These are phyloP conservation scores for Fusarium oxysporum DNA, from an alignment of 2,329 filamentous ascomycete genomes.

Conservation along the genomic window DNA sequence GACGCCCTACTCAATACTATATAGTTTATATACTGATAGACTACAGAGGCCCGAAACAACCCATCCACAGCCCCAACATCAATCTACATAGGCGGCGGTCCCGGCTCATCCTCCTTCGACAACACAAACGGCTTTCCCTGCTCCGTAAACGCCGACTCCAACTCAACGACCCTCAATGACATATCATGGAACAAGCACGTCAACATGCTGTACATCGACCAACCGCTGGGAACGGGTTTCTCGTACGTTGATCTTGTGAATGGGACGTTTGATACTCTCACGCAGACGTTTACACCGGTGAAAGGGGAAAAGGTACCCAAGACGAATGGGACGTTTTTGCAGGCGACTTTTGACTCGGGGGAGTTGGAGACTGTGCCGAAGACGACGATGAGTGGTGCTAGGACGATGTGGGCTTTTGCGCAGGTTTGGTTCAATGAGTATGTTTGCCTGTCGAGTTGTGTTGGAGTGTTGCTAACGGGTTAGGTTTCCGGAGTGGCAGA, in stretches of 20 bases:
- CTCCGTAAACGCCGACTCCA: slow-evolving; percentile 58
- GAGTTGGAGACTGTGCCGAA: slow-evolving; percentile 46
- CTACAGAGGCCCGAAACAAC: slow-evolving; percentile 49
- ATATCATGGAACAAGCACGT: slow-evolving; percentile 70
- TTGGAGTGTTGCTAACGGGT: too few relatives aligned
- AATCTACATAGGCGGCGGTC: slow-evolving; percentile 74
- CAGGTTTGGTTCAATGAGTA: slow-evolving; percentile 64
- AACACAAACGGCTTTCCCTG: slow-evolving; percentile 68
- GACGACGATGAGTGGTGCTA: slow-evolving; percentile 63
- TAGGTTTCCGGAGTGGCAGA: slow-evolving; percentile 66
- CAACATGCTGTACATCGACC: slow-evolving; percentile 64
- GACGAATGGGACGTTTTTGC: slow-evolving; percentile 27
- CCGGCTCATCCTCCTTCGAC: slow-evolving; percentile 69
- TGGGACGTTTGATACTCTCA: slow-evolving; percentile 64
- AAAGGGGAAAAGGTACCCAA: not conserved
- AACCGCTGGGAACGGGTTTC: slow-evolving; percentile 73
- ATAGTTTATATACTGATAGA: too few relatives aligned
- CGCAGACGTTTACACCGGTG: slow-evolving; percentile 40
- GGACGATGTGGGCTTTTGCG: slow-evolving; percentile 70
- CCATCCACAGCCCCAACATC: slow-evolving; percentile 41
- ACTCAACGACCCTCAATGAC: slow-evolving; percentile 64
- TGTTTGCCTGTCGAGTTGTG: not conserved
- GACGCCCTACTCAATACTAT: too few relatives aligned
- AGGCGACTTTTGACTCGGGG: slow-evolving; percentile 26
- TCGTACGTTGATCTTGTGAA: slow-evolving; percentile 63